phyloP scores from a whole-genome alignment of 108 stramenopile genomes.

The Skeletonema tropicum region DNA sequence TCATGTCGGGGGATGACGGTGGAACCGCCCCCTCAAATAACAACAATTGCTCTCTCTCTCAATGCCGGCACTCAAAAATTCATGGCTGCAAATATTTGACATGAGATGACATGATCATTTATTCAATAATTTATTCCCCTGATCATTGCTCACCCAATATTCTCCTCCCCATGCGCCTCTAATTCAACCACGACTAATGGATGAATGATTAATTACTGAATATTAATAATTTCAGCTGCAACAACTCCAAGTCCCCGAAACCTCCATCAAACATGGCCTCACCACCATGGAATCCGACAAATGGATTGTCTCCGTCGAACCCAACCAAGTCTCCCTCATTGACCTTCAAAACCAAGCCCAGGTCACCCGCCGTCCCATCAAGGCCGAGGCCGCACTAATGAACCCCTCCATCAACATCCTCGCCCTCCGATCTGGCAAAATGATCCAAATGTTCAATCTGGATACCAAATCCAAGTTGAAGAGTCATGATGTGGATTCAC shows the following conservation, averaged over 20 bases:
- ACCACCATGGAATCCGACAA: conserved; percentile 93
- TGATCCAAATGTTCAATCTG: conserved; percentile 98
- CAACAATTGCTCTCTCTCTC: too few relatives aligned
- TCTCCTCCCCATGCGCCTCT: conserved; percentile 6
- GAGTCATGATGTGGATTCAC: conserved; percentile 85
- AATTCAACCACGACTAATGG: too few relatives aligned
- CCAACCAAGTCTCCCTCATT: conserved; percentile 89
- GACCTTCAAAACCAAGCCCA: conserved; percentile 91
- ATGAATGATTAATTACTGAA: too few relatives aligned
- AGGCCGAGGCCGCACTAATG: conserved; percentile 99
- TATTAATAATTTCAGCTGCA: conserved; percentile 63
- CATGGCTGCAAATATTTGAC: too few relatives aligned
- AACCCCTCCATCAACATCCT: conserved; percentile 91
- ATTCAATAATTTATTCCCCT: not conserved
- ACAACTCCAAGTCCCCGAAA: conserved; percentile 90
- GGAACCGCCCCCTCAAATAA: too few relatives aligned
- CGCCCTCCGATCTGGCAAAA: conserved; percentile 91
- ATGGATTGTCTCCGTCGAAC: conserved; percentile 94
- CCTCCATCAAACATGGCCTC: conserved; percentile 90
- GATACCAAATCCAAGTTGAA: conserved; percentile 95
- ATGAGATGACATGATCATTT: not conserved
- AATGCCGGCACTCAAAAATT: not conserved
- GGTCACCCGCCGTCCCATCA: conserved; percentile 94
- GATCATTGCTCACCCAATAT: conserved; percentile 13
- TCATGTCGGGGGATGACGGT: not conserved